Percentiles rank a stretch among this genome's conserved stretches.
Conservation (phyloP, 2,329 filamentous ascomycete genomes). For the Fusarium palustre region DNA sequence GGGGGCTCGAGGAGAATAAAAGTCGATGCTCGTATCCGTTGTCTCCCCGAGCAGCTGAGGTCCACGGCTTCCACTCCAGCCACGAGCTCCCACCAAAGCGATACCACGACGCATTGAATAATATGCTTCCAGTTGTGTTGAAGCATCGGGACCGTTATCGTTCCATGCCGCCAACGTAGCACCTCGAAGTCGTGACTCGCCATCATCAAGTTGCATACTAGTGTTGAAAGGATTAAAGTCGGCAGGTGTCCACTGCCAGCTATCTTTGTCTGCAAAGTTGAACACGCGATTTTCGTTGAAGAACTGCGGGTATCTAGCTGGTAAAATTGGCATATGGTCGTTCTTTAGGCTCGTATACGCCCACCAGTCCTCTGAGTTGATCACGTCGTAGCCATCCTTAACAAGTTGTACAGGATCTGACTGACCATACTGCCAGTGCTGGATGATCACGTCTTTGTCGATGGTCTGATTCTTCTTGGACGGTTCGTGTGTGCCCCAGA, state of each 20-base stretch:
- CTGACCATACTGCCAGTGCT: conserved; percentile 31
- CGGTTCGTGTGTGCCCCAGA: conserved; percentile 19
- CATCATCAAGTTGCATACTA: conserved; percentile 1
- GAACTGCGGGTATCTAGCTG: conserved; percentile 22
- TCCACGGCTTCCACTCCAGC: conserved; percentile 20
- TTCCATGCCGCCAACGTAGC: conserved; percentile 21
- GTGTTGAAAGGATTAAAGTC: conserved; percentile 20
- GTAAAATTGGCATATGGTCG: conserved; percentile 27
- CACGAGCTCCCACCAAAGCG: conserved; percentile 16
- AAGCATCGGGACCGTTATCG: conserved; percentile 20
- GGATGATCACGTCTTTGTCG: conserved; percentile 8
- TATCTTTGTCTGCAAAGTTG: background rate
- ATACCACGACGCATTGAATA: conserved; percentile 30
- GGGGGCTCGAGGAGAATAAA: conserved; percentile 13
- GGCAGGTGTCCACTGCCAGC: conserved; percentile 24
- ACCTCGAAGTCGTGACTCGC: background rate
- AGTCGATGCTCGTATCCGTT: conserved; percentile 1
- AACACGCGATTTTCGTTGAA: conserved; percentile 20
- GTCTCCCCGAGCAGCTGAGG: background rate
- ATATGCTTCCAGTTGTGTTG: conserved; percentile 20
- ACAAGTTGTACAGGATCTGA: conserved; percentile 11
- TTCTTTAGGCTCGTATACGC: conserved; percentile 28
- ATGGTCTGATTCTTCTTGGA: conserved; percentile 24
- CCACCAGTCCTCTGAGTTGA: conserved; percentile 34
- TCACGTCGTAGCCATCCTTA: conserved; percentile 17